A percentile compares a stretch with the other conserved stretches of the same genome.
These are phyloP conservation scores for Cicer chorassanicum DNA, from an alignment of 306 rosid genomes.

Conservation along the genomic window DNA sequence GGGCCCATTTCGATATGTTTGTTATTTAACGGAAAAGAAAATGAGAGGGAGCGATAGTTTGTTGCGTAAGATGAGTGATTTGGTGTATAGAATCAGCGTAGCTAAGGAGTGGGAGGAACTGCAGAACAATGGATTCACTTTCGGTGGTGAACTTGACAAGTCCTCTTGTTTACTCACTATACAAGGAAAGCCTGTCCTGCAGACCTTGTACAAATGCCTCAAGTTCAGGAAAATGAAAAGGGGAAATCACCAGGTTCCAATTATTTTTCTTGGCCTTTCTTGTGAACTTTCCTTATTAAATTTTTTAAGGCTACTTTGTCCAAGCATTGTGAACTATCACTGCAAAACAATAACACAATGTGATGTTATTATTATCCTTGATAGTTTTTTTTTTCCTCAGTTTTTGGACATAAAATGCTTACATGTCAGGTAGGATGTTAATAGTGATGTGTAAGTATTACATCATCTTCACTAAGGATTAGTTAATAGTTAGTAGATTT, in stretches of 20 bases:
- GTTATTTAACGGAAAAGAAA: not conserved
- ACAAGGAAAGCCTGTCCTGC: not conserved
- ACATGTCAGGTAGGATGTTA: not conserved
- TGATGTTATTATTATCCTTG: not conserved
- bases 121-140: slow-evolving; percentile 56
- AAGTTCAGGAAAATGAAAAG: not conserved
- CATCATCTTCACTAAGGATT: not conserved
- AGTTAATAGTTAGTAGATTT: not conserved
- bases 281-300: not conserved
- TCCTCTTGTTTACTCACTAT: slow-evolving; percentile 38
- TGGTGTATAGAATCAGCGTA: slow-evolving; percentile 73
- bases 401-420: not conserved
- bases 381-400: not conserved
- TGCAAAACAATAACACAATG: not conserved
- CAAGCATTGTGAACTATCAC: not conserved
- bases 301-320: not conserved
- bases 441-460: not conserved
- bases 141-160: slow-evolving; percentile 74
- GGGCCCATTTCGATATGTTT: slow-evolving; percentile 16
- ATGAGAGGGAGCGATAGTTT: not conserved
- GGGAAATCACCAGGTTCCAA: slow-evolving; percentile 11
- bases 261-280: not conserved
- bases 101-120: slow-evolving; percentile 74
- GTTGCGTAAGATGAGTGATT: slow-evolving; percentile 51
- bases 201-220: not conserved